These are phyloP conservation scores for Fusarium piperis DNA, from an alignment of 2,329 filamentous ascomycete species.

Conservation along the genomic window DNA sequence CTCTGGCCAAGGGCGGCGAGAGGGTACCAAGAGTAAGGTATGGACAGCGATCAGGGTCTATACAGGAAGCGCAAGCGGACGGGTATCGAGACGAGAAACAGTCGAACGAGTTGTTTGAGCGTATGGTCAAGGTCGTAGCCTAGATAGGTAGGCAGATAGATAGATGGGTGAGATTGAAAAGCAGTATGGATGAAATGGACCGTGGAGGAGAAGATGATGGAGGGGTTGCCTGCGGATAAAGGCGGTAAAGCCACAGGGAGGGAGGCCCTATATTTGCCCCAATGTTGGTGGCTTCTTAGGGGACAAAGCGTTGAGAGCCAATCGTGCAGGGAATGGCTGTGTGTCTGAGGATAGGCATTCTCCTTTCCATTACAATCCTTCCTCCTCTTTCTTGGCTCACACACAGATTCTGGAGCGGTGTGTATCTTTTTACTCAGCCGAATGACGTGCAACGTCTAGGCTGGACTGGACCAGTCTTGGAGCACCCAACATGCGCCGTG, in stretches of 20 bases:
- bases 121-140: background rate
- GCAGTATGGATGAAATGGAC: background rate
- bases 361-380: background rate
- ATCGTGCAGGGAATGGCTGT: background rate
- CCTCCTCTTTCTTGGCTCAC: background rate
- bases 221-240: background rate
- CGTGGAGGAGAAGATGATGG: background rate
- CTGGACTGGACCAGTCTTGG: background rate
- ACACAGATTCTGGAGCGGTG: background rate
- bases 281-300: background rate
- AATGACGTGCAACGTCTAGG: background rate
- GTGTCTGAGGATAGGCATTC: background rate
- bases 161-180: background rate
- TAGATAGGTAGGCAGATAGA: background rate
- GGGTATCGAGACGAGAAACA: background rate
- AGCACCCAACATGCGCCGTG: background rate
- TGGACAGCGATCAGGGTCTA: slow-evolving; percentile 11
- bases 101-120: background rate
- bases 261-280: background rate
- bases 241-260: slow-evolving; percentile 1
- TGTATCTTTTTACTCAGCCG: background rate
- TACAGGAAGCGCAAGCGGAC: background rate
- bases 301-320: background rate
- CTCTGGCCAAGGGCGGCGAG: slow-evolving; percentile 1
- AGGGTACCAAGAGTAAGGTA: background rate